Evolutionary conservation across 257 asterid species (phyloP).

Genomic region (Nyctanthes arbortristis): DNA sequence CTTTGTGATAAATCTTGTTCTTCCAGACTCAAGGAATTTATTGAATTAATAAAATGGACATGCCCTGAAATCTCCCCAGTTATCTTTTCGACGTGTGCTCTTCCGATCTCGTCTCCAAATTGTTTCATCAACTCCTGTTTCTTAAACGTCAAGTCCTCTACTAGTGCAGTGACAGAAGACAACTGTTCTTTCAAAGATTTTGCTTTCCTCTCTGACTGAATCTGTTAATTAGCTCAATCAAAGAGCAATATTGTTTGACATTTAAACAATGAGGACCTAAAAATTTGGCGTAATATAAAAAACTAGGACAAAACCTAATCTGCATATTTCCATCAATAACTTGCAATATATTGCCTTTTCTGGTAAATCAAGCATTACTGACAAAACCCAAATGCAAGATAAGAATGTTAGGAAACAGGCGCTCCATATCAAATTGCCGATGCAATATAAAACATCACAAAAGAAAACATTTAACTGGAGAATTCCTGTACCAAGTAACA

Average conservation of each 20-base stretch:
- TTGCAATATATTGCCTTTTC: neutral
- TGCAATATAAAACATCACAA: neutral
- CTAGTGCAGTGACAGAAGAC: constrained; percentile 62
- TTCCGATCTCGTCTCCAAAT: constrained; percentile 66
- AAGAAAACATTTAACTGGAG: neutral
- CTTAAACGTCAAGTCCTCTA: constrained; percentile 69
- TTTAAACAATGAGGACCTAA: neutral
- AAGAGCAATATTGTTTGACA: neutral
- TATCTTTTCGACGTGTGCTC: constrained; percentile 81
- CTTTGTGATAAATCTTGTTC: constrained; percentile 80
- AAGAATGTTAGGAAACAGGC: neutral
- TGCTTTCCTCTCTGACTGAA: constrained; percentile 50
- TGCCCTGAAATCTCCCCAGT: constrained; percentile 71
- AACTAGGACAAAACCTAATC: neutral
- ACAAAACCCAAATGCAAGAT: neutral
- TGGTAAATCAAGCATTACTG: constrained; percentile 11
- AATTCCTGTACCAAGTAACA: neutral
- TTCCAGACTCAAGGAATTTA: constrained; percentile 48
- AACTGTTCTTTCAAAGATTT: constrained; percentile 75
- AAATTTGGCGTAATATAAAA: neutral
- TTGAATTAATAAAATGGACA: constrained; percentile 40
- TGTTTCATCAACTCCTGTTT: constrained; percentile 83
- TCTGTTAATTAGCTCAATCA: constrained; percentile 33
- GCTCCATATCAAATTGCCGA: neutral
- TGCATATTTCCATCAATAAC: neutral